These are phyloP conservation scores for Globisporangium yorkense DNA, from an alignment of 352 stramenopile genomes.

Conservation along the genomic window DNA sequence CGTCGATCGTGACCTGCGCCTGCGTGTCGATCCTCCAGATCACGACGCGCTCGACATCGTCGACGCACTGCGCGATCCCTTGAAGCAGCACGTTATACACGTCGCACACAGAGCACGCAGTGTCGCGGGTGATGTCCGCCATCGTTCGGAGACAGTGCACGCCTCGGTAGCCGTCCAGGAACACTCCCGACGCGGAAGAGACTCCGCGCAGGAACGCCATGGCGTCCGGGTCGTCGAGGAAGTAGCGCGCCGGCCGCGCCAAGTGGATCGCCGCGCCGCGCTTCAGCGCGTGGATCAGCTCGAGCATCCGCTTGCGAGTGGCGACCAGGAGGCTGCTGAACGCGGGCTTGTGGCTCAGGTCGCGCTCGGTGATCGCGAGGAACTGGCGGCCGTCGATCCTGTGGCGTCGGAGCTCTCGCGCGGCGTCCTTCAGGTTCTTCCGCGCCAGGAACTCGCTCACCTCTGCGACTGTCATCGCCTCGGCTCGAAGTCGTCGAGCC, in stretches of 20 bases:
- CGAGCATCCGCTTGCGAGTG: conserved; percentile 49
- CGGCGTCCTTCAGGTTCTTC: conserved; percentile 45
- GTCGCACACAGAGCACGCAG: conserved; percentile 34
- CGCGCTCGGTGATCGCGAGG: conserved; percentile 37
- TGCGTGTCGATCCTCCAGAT: conserved; percentile 47
- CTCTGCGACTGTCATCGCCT: conserved; percentile 44
- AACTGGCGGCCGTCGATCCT: conserved; percentile 38
- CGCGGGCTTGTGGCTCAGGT: conserved; percentile 41
- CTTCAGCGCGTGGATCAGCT: conserved; percentile 38
- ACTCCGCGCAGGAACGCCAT: conserved; percentile 49
- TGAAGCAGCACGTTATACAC: conserved; percentile 49
- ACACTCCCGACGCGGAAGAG: conserved; percentile 27
- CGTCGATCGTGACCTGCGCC: conserved; percentile 27
- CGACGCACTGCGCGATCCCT: conserved; percentile 33
- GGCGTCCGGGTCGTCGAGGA: conserved; percentile 43
- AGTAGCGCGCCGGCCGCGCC: conserved; percentile 18
- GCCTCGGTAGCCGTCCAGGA: conserved; percentile 38
- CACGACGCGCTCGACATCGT: conserved; percentile 31
- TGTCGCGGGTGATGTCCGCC: conserved; percentile 28
- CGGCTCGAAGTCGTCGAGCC: conserved; percentile 35
- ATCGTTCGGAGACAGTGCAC: conserved; percentile 57
- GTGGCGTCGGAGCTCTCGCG: conserved; percentile 31
- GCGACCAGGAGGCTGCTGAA: conserved; percentile 48
- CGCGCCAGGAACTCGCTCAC: conserved; percentile 49
- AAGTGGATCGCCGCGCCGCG: conserved; percentile 43